Percentiles rank a stretch among this genome's conserved stretches.
phyloP scores from a whole-genome alignment of 306 rosid species.

The Comarum palustre region DNA sequence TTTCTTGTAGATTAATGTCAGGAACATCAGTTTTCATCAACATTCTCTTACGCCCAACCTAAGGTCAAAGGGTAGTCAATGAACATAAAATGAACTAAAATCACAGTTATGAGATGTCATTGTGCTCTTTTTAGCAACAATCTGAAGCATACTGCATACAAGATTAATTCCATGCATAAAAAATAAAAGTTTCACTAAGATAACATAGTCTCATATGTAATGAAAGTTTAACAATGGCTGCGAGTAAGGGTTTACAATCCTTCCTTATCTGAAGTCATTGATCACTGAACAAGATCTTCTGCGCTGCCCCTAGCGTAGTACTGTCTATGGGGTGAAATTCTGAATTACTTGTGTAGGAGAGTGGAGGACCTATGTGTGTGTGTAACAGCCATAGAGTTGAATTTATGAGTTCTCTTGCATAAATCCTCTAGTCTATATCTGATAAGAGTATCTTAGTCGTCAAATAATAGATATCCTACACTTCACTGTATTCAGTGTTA shows the following conservation, averaged over 20 bases:
- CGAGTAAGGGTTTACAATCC: neutral
- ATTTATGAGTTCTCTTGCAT: neutral
- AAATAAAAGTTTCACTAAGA: neutral
- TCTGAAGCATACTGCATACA: neutral
- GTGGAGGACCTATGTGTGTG: neutral
- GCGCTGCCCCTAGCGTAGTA: neutral
- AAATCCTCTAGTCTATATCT: neutral
- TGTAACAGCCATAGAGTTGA: neutral
- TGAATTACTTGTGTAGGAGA: neutral
- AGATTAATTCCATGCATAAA: neutral
- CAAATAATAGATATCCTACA: neutral
- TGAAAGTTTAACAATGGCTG: neutral
- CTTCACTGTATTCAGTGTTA: too few species aligned
- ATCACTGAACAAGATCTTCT: neutral
- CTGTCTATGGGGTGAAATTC: neutral
- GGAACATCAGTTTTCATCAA: slow-evolving; percentile 21
- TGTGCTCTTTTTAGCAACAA: neutral
- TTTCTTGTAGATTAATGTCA: neutral
- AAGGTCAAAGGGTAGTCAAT: slow-evolving; percentile 28
- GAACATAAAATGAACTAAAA: slow-evolving; percentile 1
- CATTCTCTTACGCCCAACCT: slow-evolving; percentile 8
- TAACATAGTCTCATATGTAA: neutral
- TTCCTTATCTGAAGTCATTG: neutral
- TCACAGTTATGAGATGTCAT: slow-evolving; percentile 3
- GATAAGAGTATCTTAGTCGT: neutral